Evolutionary conservation across 2,329 filamentous ascomycete genomes (phyloP).

Genomic region (Cladosporium colombiae): DNA sequence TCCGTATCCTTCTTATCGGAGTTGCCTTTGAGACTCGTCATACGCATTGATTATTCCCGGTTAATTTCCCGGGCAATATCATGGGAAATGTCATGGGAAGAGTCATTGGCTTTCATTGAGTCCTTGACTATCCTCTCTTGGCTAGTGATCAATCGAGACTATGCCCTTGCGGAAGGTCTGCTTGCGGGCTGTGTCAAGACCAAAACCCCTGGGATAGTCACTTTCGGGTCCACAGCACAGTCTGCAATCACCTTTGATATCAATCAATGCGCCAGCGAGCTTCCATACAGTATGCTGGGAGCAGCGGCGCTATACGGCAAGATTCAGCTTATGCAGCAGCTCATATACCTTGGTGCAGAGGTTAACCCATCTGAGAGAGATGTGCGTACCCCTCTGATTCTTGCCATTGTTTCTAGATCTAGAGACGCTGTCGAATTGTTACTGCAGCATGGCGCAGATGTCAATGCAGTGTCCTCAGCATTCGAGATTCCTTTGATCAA

Average conservation of each 20-base stretch:
- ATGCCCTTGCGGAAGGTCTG: neutral
- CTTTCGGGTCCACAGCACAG: neutral
- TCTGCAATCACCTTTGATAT: neutral
- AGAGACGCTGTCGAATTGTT: neutral
- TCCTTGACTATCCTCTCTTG: neutral
- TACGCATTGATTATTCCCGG: no score
- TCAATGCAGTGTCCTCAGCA: no score
- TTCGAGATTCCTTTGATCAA: no score
- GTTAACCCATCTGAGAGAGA: neutral
- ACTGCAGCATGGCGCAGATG: neutral
- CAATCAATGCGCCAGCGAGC: no score
- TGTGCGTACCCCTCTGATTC: neutral
- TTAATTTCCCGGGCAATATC: no score
- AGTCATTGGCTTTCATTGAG: no score
- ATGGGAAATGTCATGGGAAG: no score
- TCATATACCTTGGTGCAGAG: neutral
- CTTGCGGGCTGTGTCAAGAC: neutral
- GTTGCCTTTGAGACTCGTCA: neutral
- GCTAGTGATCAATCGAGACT: neutral
- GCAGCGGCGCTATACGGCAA: neutral
- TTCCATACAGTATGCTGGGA: no score
- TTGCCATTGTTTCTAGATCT: neutral
- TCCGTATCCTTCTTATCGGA: neutral
- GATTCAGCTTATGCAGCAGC: neutral
- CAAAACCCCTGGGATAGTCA: neutral